These are phyloP conservation scores for Podaxis mareebaensis DNA, from an alignment of 768 basidiomycete genomes.

Conservation along the genomic window DNA sequence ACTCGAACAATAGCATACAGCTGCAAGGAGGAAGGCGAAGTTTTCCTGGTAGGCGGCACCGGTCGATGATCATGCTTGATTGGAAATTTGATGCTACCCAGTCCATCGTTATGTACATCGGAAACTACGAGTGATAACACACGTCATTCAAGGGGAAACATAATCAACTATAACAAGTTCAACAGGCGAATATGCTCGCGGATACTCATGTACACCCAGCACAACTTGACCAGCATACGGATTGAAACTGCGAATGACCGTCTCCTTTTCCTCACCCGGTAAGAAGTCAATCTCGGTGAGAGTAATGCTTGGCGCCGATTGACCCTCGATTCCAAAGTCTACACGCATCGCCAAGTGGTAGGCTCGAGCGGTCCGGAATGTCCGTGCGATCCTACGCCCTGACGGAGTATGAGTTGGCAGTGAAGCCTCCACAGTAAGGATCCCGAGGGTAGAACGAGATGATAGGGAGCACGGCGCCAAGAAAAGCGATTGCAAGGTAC, in stretches of 20 bases:
- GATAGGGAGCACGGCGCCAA: neutral
- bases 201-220: neutral
- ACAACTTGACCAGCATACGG: slow-evolving; percentile 10
- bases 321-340: slow-evolving; percentile 1
- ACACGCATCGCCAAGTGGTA: neutral
- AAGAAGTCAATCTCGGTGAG: neutral
- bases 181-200: neutral
- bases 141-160: neutral
- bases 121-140: neutral
- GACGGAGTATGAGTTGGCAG: neutral
- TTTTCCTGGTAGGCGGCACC: too few relatives aligned
- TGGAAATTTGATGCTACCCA: too few relatives aligned
- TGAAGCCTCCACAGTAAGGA: neutral
- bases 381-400: slow-evolving; percentile 1
- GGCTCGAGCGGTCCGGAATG: too few relatives aligned
- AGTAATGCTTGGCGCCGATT: neutral
- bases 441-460: slow-evolving; percentile 5
- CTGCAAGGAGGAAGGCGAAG: too few relatives aligned
- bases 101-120: too few relatives aligned
- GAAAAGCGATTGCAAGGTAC: neutral
- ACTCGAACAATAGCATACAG: too few relatives aligned
- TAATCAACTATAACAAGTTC: neutral
- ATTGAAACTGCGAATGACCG: neutral
- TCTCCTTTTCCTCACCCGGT: too few relatives aligned
- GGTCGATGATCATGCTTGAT: too few relatives aligned